A percentile compares a stretch with the other conserved stretches of the same genome.
These are phyloP conservation scores for Euphorbia schlechtendalii DNA, from an alignment of 441 rosid species.

Conservation along the genomic window DNA sequence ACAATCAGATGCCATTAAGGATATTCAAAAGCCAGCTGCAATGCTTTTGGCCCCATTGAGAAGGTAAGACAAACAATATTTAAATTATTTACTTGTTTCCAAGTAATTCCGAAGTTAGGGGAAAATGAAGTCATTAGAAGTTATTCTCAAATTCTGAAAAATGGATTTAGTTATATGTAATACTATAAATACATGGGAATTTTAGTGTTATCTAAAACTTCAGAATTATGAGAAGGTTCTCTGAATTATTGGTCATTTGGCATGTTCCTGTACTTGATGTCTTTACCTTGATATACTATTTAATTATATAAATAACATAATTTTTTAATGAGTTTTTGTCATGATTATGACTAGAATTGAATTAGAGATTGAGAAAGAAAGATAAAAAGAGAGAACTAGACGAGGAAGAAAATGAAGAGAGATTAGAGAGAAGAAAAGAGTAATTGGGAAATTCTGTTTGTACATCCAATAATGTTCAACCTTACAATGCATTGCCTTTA, in stretches of 20 bases:
- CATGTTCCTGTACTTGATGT: neutral
- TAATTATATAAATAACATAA: too few species aligned
- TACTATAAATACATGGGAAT: neutral
- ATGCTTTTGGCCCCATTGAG: constrained; percentile 18
- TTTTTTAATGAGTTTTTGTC: too few species aligned
- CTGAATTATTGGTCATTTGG: neutral
- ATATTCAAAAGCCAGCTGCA: constrained; percentile 23
- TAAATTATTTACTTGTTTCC: neutral
- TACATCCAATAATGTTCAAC: too few species aligned
- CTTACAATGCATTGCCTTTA: too few species aligned
- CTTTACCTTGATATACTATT: neutral
- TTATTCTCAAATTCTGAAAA: neutral
- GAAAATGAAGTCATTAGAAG: neutral
- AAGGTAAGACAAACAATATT: constrained; percentile 34
- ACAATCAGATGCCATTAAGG: constrained; percentile 21
- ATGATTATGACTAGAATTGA: too few species aligned
- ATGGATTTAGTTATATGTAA: neutral
- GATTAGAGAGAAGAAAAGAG: too few species aligned
- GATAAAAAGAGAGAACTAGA: too few species aligned
- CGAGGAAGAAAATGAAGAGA: too few species aligned
- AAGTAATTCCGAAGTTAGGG: neutral
- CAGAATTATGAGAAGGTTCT: neutral
- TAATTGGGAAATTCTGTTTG: too few species aligned
- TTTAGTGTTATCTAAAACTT: neutral
- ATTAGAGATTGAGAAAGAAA: too few species aligned